Evolutionary conservation across 768 basidiomycete genomes (phyloP), one percentile per base, ranked within the genome.

Genomic region (Mycena rebaudengoi): DNA sequence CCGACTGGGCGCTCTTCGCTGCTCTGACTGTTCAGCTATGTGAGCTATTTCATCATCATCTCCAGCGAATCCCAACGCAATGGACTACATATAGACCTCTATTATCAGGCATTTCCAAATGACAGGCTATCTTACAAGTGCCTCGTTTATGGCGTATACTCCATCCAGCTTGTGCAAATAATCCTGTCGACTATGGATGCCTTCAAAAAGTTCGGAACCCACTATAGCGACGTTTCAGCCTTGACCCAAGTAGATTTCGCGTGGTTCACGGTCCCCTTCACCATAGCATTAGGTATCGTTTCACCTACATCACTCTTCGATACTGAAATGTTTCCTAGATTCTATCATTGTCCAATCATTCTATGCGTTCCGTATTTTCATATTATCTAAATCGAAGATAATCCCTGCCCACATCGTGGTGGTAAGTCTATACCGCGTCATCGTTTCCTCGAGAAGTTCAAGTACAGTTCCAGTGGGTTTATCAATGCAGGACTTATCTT

Each of bases 11-110:
- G 1, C 44, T 57, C 28, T 57, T 57, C 25, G 55, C 29, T n/a
- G 30, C 35, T 23, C 55, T 57, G 39, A 57, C 55, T 25, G 44
- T 57, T 37, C 55, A 57, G 39, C 32, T 57, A 48, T 57, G 55
- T 57, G 44, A 32, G 43, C 30, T 35, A 35, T 39, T 39, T 52
- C 50, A 39, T 23, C n/a, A 39, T 52, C 23, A 52, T n/a, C n/a
- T n/a, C n/a, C n/a, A n/a, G n/a, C n/a, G n/a, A n/a, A n/a, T n/a
- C n/a, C n/a, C n/a, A n/a, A n/a, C 25, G 26, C 23, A 29, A 35
- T 52, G 50, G 26, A 23, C 21, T 43, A n/a, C 40, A 55, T 25
- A 43, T 26, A 55, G 53, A 43, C 20, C 29, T 55, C 8, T 55
- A 55, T 43, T 55, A 55, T 43, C 40, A 43, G 28, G 53, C 53